These are phyloP conservation scores for Elasticomyces elasticus DNA, from an alignment of 495 filamentous ascomycete genomes.

Conservation along the genomic window DNA sequence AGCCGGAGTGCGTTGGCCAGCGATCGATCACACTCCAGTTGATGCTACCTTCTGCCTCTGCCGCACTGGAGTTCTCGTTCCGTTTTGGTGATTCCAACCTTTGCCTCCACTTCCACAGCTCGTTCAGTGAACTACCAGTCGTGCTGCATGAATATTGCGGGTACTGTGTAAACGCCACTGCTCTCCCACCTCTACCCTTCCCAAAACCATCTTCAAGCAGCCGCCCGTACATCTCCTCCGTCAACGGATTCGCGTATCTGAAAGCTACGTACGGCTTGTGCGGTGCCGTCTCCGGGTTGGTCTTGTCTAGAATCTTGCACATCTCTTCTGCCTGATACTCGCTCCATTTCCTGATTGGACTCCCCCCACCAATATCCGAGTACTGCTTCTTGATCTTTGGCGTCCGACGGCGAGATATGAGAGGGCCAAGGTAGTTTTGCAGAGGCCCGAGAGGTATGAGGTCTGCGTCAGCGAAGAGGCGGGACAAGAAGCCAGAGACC, in stretches of 20 bases:
- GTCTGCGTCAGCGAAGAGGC: conserved; percentile 91
- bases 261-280: conserved; percentile 99
- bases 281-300: conserved; percentile 84
- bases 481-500: conserved; percentile 84
- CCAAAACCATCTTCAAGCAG: conserved; percentile 84
- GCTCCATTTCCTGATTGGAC: conserved; percentile 95
- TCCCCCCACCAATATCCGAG: conserved; percentile 87
- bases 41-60: conserved; percentile 55
- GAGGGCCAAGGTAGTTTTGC: conserved; percentile 78
- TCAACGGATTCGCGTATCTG: conserved; percentile 86
- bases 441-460: conserved; percentile 91
- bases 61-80: conserved; percentile 24
- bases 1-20: conserved; percentile 83
- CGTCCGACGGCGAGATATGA: conserved; percentile 77
- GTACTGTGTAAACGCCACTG: conserved; percentile 96
- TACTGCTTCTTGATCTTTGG: conserved; percentile 96
- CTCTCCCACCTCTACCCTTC: conserved; percentile 72
- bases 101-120: conserved; percentile 92
- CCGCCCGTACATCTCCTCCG: conserved; percentile 79
- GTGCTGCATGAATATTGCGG: conserved; percentile 99
- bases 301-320: conserved; percentile 88
- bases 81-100: conserved; percentile 54
- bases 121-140: conserved; percentile 90
- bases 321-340: conserved; percentile 85
- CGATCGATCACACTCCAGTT: conserved; percentile 97